Evolutionary conservation across 176 grass and related monocot genomes (phyloP).

Genomic region (Eleusine coracana): DNA sequence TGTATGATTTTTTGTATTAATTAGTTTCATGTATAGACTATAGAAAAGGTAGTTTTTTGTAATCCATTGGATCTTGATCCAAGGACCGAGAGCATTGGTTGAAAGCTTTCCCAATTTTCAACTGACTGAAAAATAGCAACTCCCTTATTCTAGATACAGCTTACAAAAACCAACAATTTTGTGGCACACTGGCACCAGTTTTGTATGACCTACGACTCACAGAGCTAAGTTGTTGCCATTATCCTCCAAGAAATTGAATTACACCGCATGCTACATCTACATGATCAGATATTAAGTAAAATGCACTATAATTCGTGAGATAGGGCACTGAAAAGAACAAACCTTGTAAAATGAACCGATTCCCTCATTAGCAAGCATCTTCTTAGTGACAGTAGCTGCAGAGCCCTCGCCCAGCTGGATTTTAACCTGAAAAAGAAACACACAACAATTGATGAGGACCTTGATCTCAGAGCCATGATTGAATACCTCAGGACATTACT

Average conservation of each 20-base stretch:
- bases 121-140: no score
- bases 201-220: background rate
- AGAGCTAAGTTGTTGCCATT: background rate
- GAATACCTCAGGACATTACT: no score
- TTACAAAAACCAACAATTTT: background rate
- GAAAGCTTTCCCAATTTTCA: no score
- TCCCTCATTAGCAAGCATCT: constrained; percentile 74
- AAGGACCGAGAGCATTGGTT: no score
- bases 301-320: background rate
- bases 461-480: constrained; percentile 6
- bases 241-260: background rate
- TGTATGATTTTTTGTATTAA: no score
- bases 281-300: background rate
- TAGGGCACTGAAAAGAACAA: constrained; percentile 21
- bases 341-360: constrained; percentile 83
- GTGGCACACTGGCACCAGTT: no score
- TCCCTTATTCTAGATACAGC: background rate
- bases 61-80: no score
- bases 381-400: constrained; percentile 63
- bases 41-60: no score
- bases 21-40: no score
- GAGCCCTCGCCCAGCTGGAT: constrained; percentile 90
- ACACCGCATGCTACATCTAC: background rate
- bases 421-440: constrained; percentile 61
- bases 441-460: background rate